Evolutionary conservation across 2,329 filamentous ascomycete species (phyloP), one percentile per base, ranked within the genome.

Genomic region (Aspergillus sp.): DNA sequence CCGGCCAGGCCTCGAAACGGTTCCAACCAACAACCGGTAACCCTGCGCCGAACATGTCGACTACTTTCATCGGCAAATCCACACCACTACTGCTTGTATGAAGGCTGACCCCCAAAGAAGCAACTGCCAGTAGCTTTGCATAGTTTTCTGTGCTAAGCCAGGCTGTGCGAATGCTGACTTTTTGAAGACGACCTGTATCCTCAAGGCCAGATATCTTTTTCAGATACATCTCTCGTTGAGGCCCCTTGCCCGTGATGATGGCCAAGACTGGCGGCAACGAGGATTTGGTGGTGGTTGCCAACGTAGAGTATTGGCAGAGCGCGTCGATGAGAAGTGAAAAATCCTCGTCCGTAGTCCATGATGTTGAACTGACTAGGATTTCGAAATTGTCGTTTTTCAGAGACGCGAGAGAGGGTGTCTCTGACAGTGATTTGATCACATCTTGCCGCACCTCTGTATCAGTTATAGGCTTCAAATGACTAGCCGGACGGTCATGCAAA

Each of bases 31-130:
- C 83, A 0, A 98, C 93, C 0, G 93, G 93, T 29, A 98, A 72
- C 0, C 91, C 93, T 0, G 90, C 86, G 2, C 93, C 93, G 64
- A 98, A 97, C 90, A 98, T 96, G 64, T 98, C 93, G 9, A 98
- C 90, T 1, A 98, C 89, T 70, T 98, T 98, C 93, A 98, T 98
- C 0, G 93, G 93, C 19, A 98, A 73, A 67, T 98, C 93, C 0
- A 98, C 89, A 1, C 93, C 93, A 2, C 88, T 95, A 55, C 86
- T 94, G 9, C 89, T 96, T 54, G 82, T 95, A 70, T 98, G 93
- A 28, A 98, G 73, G 47, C 88, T 94, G 27, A 98, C 81, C 7
- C 93, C 93, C 0, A 98, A 73, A 58, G 96, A 91, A 3, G 93
- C 89, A 40, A 84, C 84, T 7, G 85, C 86, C 29, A 98, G 80